Percentiles rank a stretch among this genome's conserved stretches.
phyloP scores from a whole-genome alignment of 345 rosid species.

The Populus alba region DNA sequence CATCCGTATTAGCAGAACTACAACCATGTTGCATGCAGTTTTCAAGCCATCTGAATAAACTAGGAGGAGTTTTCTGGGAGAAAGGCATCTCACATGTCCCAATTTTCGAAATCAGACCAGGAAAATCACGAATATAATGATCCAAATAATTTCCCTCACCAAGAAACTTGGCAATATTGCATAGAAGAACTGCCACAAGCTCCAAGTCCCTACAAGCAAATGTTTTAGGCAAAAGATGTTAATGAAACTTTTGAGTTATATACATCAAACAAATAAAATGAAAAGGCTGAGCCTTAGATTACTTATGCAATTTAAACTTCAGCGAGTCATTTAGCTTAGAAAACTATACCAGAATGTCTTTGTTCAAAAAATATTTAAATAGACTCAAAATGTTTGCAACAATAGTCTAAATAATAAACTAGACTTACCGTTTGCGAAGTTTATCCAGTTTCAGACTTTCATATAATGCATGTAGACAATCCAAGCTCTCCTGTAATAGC shows the following conservation, averaged over 20 bases:
- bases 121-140: constrained; percentile 91
- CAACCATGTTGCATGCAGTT: constrained; percentile 69
- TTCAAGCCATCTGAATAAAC: constrained; percentile 86
- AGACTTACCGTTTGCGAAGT: constrained; percentile 76
- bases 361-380: no score
- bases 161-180: constrained; percentile 66
- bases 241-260: not conserved
- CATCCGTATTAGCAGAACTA: constrained; percentile 43
- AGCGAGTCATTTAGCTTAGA: no score
- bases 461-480: constrained; percentile 82
- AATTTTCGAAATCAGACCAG: constrained; percentile 47
- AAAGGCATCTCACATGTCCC: constrained; percentile 33
- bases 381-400: not conserved
- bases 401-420: not conserved
- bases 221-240: not conserved
- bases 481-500: constrained; percentile 60
- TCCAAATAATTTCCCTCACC: constrained; percentile 72
- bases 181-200: constrained; percentile 64
- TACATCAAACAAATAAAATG: not conserved
- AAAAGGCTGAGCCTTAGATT: no score
- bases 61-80: constrained; percentile 61
- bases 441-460: constrained; percentile 89
- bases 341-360: no score
- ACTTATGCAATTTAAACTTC: no score
- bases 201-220: constrained; percentile 67